Conservation (phyloP, 2,329 filamentous ascomycete genomes). For the Helotiales sp. region DNA sequence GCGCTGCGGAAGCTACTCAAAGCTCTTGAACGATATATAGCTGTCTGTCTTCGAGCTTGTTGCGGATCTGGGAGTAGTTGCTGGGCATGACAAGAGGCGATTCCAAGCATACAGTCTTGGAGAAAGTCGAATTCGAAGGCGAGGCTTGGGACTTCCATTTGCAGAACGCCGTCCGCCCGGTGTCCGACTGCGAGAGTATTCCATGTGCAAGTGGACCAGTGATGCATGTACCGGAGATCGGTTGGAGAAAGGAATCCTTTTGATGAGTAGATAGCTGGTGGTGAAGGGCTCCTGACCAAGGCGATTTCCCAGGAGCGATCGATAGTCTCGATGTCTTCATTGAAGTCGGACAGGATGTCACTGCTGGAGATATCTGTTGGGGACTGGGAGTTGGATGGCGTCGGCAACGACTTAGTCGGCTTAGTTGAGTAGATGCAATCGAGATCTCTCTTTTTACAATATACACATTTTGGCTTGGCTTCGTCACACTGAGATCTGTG, state of each 20-base stretch:
- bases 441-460: slow-evolving; percentile 38
- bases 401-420: slow-evolving; percentile 8
- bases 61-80: slow-evolving; percentile 24
- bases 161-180: slow-evolving; percentile 26
- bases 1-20: slow-evolving; percentile 35
- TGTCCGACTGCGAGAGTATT: slow-evolving; percentile 27
- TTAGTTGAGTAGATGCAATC: slow-evolving; percentile 33
- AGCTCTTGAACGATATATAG: slow-evolving; percentile 35
- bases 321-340: slow-evolving; percentile 7
- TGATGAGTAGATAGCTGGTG: slow-evolving; percentile 29
- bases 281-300: slow-evolving; percentile 16
- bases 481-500: slow-evolving; percentile 38
- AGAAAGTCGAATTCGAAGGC: slow-evolving; percentile 40
- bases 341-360: background rate
- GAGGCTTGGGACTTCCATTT: slow-evolving; percentile 35
- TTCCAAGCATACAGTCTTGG: slow-evolving; percentile 37
- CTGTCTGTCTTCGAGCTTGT: slow-evolving; percentile 28
- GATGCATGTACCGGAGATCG: slow-evolving; percentile 40
- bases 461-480: slow-evolving; percentile 37
- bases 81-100: slow-evolving; percentile 39
- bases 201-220: slow-evolving; percentile 38
- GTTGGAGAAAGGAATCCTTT: slow-evolving; percentile 27
- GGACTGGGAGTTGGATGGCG: slow-evolving; percentile 1
- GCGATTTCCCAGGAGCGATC: slow-evolving; percentile 17
- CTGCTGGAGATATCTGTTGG: background rate